phyloP scores from a whole-genome alignment of 768 basidiomycete genomes.

The Tulasnella sp. region DNA sequence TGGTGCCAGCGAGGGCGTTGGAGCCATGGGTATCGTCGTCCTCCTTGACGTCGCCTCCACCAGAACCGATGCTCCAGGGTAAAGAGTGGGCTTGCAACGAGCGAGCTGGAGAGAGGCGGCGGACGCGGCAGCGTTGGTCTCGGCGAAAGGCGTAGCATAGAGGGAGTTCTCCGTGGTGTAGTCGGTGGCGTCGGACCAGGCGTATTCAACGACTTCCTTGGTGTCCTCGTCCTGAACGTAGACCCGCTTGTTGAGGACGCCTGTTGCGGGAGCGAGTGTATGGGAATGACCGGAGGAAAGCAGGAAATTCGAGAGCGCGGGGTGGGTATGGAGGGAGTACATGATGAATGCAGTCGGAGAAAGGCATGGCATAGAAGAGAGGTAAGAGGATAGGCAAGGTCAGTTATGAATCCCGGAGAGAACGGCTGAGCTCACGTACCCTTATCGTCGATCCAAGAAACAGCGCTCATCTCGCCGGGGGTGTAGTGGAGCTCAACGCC shows the following conservation, averaged over 20 bases:
- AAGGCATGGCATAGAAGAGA: too few species aligned
- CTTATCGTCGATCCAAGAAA: conserved; percentile 24
- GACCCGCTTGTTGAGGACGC: conserved; percentile 11
- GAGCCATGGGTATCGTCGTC: not conserved
- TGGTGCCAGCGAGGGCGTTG: not conserved
- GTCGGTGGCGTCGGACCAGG: conserved; percentile 17
- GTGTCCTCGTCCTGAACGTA: conserved; percentile 13
- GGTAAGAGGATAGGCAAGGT: not conserved
- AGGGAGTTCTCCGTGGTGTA: conserved; percentile 14
- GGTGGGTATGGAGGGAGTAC: not conserved
- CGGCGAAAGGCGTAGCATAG: conserved; percentile 1
- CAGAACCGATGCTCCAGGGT: conserved; percentile 1
- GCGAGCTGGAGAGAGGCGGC: conserved; percentile 13
- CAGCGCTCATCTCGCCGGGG: conserved; percentile 19
- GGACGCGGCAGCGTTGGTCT: conserved; percentile 8
- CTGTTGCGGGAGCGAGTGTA: not conserved
- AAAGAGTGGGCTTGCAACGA: not conserved
- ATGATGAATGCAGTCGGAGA: not conserved
- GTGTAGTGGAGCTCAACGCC: conserved; percentile 23
- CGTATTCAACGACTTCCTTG: conserved; percentile 29
- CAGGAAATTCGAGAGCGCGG: too few species aligned
- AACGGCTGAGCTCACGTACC: not conserved
- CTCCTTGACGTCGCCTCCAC: conserved; percentile 13
- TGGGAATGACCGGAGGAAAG: not conserved
- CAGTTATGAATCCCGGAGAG: not conserved